phyloP scores from a whole-genome alignment of 306 rosid genomes.

The Hippophae tibetana region DNA sequence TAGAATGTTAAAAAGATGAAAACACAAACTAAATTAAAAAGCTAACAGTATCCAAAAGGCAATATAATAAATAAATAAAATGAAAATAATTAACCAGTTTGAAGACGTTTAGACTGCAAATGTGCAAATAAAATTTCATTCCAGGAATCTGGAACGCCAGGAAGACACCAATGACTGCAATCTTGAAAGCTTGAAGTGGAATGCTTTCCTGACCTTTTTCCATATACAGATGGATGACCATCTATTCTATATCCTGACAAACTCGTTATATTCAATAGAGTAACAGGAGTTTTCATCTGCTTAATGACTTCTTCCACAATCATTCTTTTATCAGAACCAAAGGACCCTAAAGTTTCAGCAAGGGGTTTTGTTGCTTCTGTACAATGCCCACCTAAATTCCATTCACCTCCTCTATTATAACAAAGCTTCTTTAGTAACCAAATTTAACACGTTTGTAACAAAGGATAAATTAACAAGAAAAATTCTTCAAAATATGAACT shows the following conservation, averaged over 20 bases:
- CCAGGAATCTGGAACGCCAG: constrained; percentile 92
- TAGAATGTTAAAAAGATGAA: not conserved
- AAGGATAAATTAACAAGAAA: not conserved
- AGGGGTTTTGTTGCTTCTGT: constrained; percentile 56
- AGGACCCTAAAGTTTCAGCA: constrained; percentile 22
- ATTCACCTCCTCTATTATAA: constrained; percentile 62
- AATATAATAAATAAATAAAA: constrained; percentile 15
- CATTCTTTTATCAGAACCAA: constrained; percentile 39
- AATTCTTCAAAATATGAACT: not conserved
- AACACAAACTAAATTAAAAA: not conserved
- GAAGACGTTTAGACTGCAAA: constrained; percentile 32
- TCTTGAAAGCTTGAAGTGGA: constrained; percentile 45
- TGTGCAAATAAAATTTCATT: constrained; percentile 60
- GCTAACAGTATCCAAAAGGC: not conserved
- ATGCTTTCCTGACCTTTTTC: constrained; percentile 35
- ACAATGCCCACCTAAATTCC: constrained; percentile 96
- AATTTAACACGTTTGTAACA: no score
- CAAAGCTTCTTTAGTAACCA: no score
- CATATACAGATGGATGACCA: constrained; percentile 75
- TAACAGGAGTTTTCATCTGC: constrained; percentile 68
- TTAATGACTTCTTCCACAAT: constrained; percentile 51
- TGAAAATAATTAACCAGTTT: constrained; percentile 1
- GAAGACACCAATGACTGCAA: constrained; percentile 99
- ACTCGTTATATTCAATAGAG: constrained; percentile 60
- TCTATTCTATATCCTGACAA: constrained; percentile 69